Evolutionary conservation across 345 rosid species (phyloP), one percentile per base, ranked within the genome.

Genomic region (Camelina neglecta): DNA sequence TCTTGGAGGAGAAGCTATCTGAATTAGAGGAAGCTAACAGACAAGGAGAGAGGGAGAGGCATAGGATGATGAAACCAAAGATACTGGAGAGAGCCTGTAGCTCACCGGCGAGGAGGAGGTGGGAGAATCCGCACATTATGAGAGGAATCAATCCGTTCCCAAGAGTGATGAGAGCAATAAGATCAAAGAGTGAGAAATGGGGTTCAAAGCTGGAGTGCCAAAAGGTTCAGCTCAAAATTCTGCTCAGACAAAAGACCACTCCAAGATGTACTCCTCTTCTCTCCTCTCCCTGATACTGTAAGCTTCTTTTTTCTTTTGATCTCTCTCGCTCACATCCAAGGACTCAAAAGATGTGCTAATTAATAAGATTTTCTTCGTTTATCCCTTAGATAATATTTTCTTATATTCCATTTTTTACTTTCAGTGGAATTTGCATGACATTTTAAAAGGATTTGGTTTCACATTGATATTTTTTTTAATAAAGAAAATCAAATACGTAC

Each of bases 101-200:
- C 26, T 36, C 76, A 58, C 56, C 80, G 1, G 74, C 58, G 36
- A 71, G 55, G 49, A 55, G 64, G 64, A 84, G 41, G 31, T 83
- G 29, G 81, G 98, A 93, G 80, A 91, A 93, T 82, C 97, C 90
- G 9, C 96, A 93, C 45, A 90, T 88, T 65, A 91, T 77, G 84
- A 72, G 90, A 85, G 98, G 96, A 80, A 93, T 91, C 60, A 88
- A 85, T 24, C 59, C 59, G 73, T 91, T 93, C 42, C 96, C 93
- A 0, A 83, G 88, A 78, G 89, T 85, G 26, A 84, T 91, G 65
- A 81, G 93, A 83, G 86, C 94, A 24, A 81, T 85, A 6, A 86
- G 90, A 78, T 84, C 94, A 7, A 91, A 81, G 69, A 76, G 84
- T 60, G 82, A 88, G 78, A 84, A 81, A 63, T 91, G 96, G 96